A percentile compares a stretch with the other conserved stretches of the same genome.
Conservation (phyloP, 75 land plant genomes). For the Pinus tabuliformis region DNA sequence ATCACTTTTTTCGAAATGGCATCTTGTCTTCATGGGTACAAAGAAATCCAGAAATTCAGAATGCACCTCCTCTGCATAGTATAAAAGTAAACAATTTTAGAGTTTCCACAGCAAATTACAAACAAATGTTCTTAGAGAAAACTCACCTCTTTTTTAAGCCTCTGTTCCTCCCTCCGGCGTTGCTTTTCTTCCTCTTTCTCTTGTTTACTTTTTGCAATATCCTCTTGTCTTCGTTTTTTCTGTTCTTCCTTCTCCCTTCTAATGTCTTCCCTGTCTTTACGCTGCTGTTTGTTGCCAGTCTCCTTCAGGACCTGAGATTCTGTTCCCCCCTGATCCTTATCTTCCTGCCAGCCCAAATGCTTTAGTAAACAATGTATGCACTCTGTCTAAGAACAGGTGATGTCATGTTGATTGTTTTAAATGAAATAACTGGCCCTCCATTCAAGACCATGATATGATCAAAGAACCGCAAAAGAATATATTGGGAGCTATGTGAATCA, state of each 20-base stretch:
- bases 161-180: slow-evolving; percentile 67
- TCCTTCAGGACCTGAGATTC: background rate
- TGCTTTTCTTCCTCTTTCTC: slow-evolving; percentile 61
- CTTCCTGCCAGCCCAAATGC: slow-evolving; percentile 8
- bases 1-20: background rate
- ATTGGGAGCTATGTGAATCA: too few relatives aligned
- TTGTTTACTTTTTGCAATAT: slow-evolving; percentile 27
- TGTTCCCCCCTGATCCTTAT: slow-evolving; percentile 3
- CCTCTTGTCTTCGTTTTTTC: slow-evolving; percentile 25
- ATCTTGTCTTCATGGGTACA: background rate
- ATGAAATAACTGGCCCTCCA: too few relatives aligned
- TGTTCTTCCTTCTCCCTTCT: slow-evolving; percentile 29
- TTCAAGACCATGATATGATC: too few relatives aligned
- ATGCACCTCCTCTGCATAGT: background rate
- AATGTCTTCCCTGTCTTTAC: slow-evolving; percentile 8
- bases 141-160: slow-evolving; percentile 60
- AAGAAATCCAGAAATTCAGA: slow-evolving; percentile 6
- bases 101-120: background rate
- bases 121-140: background rate
- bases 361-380: slow-evolving; percentile 6
- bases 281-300: slow-evolving; percentile 13
- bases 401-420: too few relatives aligned
- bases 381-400: background rate
- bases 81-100: background rate
- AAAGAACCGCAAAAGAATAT: too few relatives aligned